Base-by-base conservation (phyloP, 2,329 filamentous ascomycete species). In the Westerdykella aurantiaca region DNA sequence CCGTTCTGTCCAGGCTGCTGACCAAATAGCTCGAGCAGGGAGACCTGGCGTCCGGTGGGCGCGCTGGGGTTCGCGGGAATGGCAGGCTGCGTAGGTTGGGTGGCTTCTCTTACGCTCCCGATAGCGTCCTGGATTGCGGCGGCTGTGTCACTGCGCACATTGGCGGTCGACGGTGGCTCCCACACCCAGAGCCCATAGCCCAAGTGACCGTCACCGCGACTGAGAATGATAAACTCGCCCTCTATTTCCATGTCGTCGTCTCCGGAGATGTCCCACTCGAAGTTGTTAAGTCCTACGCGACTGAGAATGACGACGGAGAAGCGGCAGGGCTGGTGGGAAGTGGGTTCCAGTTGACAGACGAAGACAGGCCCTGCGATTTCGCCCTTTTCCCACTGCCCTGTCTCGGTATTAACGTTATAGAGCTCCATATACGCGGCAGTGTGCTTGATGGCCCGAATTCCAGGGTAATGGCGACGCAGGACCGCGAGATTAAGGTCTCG, bases 351-450 rank as follows among this genome's bases (percentile, higher is more conserved):
- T 51, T 85, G 78, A 72, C 87, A 94, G 42, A 97, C 80, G 66
- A 97, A 98, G 51, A 97, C 73, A 11, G 88, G 86, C 33, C 93
- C 93, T 68, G 95, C 90, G 10, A 90, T 78, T 44, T 83, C 86
- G 37, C 79, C 80, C 72, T 94, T 95, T 63, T 93, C 86, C 93
- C 93, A 97, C 47, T 74, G 70, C 41, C 78, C 72, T 2, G 80
- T 76, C 4, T 75, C 69, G 38, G 80, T 74, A 49, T 77, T 80
- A 71, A 94, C 93, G 38, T 78, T 79, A 73, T 96, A 97, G 53
- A 96, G 78, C 31, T 93, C 87, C 21, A 86, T 86, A 58, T 91
- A 95, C 25, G 86, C 84, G 5, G 88, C 88, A 53, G 93, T 85
- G 50, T 85, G 84, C 51, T 88, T 75, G 61, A 96, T 88, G 41